A percentile compares a stretch with the other conserved stretches of the same genome.
Evolutionary conservation across 306 rosid species (phyloP).

Genomic region (Morella rubra): DNA sequence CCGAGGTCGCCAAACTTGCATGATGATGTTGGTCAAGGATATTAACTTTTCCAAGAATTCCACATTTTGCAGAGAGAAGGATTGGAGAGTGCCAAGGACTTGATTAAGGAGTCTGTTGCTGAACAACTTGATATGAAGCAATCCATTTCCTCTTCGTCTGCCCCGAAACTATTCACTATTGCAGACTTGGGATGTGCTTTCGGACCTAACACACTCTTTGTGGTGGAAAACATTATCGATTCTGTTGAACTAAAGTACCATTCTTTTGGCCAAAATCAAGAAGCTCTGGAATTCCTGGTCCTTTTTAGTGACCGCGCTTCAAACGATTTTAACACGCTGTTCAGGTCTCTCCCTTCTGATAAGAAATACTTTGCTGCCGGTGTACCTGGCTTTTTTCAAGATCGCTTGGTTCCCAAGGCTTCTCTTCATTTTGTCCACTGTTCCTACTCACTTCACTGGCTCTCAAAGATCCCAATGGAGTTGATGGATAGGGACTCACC

Average conservation of each 20-base stretch:
- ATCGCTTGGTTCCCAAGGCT: constrained; percentile 27
- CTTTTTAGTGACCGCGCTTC: constrained; percentile 31
- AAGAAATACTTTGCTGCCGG: constrained; percentile 24
- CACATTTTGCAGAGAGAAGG: neutral
- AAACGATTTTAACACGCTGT: constrained; percentile 47
- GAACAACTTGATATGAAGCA: constrained; percentile 16
- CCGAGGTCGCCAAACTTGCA: neutral
- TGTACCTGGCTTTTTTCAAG: constrained; percentile 37
- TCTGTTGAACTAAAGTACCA: constrained; percentile 14
- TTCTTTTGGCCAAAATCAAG: neutral
- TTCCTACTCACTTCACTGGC: constrained; percentile 16
- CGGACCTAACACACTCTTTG: constrained; percentile 32
- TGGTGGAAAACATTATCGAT: constrained; percentile 26
- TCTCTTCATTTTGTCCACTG: constrained; percentile 29
- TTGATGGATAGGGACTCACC: constrained; percentile 13
- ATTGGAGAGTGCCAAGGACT: constrained; percentile 2
- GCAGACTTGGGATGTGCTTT: constrained; percentile 39
- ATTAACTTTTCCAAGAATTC: no score
- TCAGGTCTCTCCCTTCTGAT: constrained; percentile 21
- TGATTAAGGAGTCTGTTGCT: constrained; percentile 22
- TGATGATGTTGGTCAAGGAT: no score
- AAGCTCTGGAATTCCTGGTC: constrained; percentile 18
- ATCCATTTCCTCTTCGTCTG: neutral
- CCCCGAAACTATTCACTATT: constrained; percentile 17
- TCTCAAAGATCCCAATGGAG: constrained; percentile 29